Percentiles rank a stretch among this genome's conserved stretches.
Evolutionary conservation across 495 filamentous ascomycete genomes (phyloP).

Genomic region (Penicillium desertorum): DNA sequence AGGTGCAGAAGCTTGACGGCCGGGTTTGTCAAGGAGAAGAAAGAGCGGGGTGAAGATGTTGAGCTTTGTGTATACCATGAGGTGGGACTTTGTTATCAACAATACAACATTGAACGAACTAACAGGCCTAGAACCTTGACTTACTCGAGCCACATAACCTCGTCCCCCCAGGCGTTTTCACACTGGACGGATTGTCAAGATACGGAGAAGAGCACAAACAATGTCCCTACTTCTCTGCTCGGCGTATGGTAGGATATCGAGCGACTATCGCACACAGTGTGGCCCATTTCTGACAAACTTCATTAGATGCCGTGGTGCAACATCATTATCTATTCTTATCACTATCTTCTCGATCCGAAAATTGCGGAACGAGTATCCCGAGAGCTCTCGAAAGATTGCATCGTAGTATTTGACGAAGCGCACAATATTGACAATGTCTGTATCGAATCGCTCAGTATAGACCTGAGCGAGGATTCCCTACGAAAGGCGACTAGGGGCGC

Average conservation of each 20-base stretch:
- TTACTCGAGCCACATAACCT: constrained; percentile 91
- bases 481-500: constrained; percentile 86
- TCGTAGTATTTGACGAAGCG: constrained; percentile 97
- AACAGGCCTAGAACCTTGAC: constrained; percentile 72
- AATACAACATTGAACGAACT: constrained; percentile 9
- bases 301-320: constrained; percentile 93
- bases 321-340: constrained; percentile 99
- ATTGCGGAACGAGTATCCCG: constrained; percentile 96
- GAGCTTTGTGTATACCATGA: constrained; percentile 96
- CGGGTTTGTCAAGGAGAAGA: constrained; percentile 96
- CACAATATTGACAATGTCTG: constrained; percentile 99
- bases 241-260: constrained; percentile 76
- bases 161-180: constrained; percentile 91
- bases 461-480: constrained; percentile 91
- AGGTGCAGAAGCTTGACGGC: constrained; percentile 93
- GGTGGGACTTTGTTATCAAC: constrained; percentile 44
- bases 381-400: constrained; percentile 96
- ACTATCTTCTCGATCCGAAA: constrained; percentile 97
- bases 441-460: constrained; percentile 95
- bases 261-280: not conserved
- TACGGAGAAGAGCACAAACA: constrained; percentile 96
- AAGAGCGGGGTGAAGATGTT: constrained; percentile 88
- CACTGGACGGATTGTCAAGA: constrained; percentile 78
- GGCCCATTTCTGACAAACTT: constrained; percentile 12
- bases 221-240: constrained; percentile 94